These are phyloP conservation scores for Podaxis sp. DNA, from an alignment of 768 basidiomycete genomes.

Conservation along the genomic window DNA sequence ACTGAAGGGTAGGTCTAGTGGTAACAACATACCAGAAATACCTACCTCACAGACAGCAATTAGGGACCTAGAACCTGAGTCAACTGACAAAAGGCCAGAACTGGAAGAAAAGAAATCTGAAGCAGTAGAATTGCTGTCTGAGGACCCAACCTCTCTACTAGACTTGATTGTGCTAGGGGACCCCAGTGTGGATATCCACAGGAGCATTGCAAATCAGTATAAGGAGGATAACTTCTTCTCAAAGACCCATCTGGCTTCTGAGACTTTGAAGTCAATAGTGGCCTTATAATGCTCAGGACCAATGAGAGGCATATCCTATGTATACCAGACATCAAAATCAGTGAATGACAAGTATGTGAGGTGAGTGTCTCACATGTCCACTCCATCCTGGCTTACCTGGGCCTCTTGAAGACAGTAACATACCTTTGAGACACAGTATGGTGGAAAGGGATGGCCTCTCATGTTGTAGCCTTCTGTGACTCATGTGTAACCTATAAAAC, in stretches of 20 bases:
- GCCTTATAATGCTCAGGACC: conserved; percentile 14
- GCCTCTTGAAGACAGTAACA: no score
- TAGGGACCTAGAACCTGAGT: not conserved
- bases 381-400: no score
- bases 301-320: conserved; percentile 18
- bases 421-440: no score
- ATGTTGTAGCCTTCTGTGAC: no score
- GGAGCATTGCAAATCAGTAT: conserved; percentile 12
- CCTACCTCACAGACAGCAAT: no score
- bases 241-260: conserved; percentile 16
- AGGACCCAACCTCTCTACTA: conserved; percentile 4
- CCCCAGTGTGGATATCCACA: conserved; percentile 2
- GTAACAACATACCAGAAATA: no score
- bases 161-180: conserved; percentile 9
- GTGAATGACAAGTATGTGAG: conserved; percentile 22
- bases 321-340: conserved; percentile 23
- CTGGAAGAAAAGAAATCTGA: not conserved
- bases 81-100: not conserved
- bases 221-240: conserved; percentile 18
- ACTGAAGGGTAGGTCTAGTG: not conserved
- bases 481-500: no score
- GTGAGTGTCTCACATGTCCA: no score
- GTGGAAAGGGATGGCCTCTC: no score
- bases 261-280: conserved; percentile 18
- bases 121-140: not conserved